A percentile compares a stretch with the other conserved stretches of the same genome.
These are phyloP conservation scores for Aspergillus carbonarius DNA, from an alignment of 2,329 filamentous ascomycete species.

Conservation along the genomic window DNA sequence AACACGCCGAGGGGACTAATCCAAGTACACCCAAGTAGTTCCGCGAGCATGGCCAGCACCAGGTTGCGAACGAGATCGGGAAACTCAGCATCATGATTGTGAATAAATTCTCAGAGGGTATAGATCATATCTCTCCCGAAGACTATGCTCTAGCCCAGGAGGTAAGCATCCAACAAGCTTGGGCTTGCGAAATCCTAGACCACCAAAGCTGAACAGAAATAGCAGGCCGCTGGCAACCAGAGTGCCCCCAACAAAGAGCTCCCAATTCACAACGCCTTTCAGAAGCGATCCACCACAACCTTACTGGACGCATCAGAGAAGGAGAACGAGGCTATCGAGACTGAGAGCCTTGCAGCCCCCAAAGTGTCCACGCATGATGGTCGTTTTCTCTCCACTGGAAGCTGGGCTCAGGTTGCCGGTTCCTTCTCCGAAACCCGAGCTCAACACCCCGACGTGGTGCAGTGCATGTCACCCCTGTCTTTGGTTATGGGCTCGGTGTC, in stretches of 20 bases:
- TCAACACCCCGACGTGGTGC: conserved; percentile 9
- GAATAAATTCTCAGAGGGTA: conserved; percentile 32
- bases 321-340: conserved; percentile 4
- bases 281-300: conserved; percentile 14
- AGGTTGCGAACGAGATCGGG: conserved; percentile 37
- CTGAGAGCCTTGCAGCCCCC: conserved; percentile 4
- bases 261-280: conserved; percentile 2
- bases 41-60: conserved; percentile 28
- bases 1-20: neutral
- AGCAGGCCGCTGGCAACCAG: conserved; percentile 2
- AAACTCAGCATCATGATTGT: conserved; percentile 35
- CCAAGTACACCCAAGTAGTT: conserved; percentile 26
- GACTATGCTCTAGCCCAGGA: conserved; percentile 18
- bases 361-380: conserved; percentile 3
- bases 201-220: neutral
- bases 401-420: conserved; percentile 23
- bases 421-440: conserved; percentile 6
- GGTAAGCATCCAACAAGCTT: conserved; percentile 12
- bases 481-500: conserved; percentile 16
- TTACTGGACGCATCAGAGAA: conserved; percentile 17
- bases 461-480: conserved; percentile 19
- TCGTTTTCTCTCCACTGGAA: conserved; percentile 14
- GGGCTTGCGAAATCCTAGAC: too few species aligned
- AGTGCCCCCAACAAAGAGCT: neutral
- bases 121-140: conserved; percentile 21